Evolutionary conservation across 148 eudicot genomes (phyloP).

Genomic region (Tetragonia tetragonoides): DNA sequence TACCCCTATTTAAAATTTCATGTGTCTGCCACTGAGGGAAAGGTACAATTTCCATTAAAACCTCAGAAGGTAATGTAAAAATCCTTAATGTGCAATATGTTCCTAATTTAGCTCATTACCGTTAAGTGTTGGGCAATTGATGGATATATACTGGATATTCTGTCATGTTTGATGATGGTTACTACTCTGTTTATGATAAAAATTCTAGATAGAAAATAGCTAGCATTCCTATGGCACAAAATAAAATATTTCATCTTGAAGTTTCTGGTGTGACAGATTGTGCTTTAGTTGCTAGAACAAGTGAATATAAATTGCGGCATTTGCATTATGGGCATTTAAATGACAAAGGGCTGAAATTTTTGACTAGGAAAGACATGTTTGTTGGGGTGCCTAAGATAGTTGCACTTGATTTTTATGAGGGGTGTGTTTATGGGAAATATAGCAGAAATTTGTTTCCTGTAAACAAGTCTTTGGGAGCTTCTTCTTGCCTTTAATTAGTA

Average conservation of each 20-base stretch:
- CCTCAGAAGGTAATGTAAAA: constrained; percentile 19
- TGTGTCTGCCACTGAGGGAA: too few relatives aligned
- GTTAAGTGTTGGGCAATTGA: constrained; percentile 34
- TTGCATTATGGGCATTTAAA: constrained; percentile 11
- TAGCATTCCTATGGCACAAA: background rate
- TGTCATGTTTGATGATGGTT: too few relatives aligned
- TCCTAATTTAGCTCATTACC: constrained; percentile 29
- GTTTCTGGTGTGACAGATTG: too few relatives aligned
- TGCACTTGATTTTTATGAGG: background rate
- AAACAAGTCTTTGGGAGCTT: constrained; percentile 19
- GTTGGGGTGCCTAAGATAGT: constrained; percentile 5
- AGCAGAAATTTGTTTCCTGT: background rate
- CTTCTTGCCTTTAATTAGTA: constrained; percentile 12
- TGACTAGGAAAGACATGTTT: background rate
- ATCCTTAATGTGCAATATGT: constrained; percentile 29
- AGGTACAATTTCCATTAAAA: constrained; percentile 19
- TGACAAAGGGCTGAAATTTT: constrained; percentile 2
- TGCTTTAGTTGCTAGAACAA: background rate
- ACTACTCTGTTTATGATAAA: too few relatives aligned
- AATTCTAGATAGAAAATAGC: too few relatives aligned
- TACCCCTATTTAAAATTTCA: too few relatives aligned
- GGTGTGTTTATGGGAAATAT: background rate
- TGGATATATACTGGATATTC: too few relatives aligned
- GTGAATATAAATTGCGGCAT: constrained; percentile 2
- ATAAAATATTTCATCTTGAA: background rate